Evolutionary conservation across 2,329 filamentous ascomycete genomes (phyloP).

Genomic region (Diaporthe ilicicola): DNA sequence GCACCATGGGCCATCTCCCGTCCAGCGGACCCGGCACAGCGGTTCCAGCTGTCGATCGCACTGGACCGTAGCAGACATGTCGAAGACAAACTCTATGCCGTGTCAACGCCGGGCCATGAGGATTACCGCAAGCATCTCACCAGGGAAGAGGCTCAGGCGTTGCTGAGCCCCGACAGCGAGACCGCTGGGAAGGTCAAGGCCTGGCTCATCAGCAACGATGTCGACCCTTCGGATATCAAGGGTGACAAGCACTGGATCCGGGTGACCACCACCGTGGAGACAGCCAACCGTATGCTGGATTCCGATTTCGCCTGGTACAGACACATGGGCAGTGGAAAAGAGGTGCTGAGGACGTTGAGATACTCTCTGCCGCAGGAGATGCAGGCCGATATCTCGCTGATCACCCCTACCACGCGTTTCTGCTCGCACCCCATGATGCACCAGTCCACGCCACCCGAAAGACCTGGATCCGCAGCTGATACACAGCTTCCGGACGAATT

Average conservation of each 20-base stretch:
- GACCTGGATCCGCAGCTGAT: background rate
- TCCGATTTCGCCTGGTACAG: constrained; percentile 37
- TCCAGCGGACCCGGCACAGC: constrained; percentile 1
- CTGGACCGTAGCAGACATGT: constrained; percentile 28
- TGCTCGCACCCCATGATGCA: constrained; percentile 12
- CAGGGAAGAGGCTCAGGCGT: constrained; percentile 34
- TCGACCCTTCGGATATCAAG: constrained; percentile 32
- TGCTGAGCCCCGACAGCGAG: constrained; percentile 35
- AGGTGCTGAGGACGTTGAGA: constrained; percentile 27
- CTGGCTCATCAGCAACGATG: constrained; percentile 34
- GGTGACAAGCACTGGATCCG: constrained; percentile 37
- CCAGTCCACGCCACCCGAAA: background rate
- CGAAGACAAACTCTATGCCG: constrained; percentile 35
- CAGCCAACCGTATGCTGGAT: constrained; percentile 41
- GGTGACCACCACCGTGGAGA: constrained; percentile 36
- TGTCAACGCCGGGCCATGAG: constrained; percentile 36
- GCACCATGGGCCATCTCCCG: constrained; percentile 11
- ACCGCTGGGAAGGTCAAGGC: constrained; percentile 34
- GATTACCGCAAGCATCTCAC: constrained; percentile 38
- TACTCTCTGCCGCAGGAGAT: constrained; percentile 29
- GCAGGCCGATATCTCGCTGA: constrained; percentile 15
- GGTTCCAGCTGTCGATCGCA: constrained; percentile 8
- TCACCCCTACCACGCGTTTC: constrained; percentile 25
- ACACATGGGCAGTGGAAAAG: constrained; percentile 36
- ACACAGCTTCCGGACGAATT: background rate